These are phyloP conservation scores for Marasmius tenuissimus DNA, from an alignment of 1,284 basidiomycete species.

Conservation along the genomic window DNA sequence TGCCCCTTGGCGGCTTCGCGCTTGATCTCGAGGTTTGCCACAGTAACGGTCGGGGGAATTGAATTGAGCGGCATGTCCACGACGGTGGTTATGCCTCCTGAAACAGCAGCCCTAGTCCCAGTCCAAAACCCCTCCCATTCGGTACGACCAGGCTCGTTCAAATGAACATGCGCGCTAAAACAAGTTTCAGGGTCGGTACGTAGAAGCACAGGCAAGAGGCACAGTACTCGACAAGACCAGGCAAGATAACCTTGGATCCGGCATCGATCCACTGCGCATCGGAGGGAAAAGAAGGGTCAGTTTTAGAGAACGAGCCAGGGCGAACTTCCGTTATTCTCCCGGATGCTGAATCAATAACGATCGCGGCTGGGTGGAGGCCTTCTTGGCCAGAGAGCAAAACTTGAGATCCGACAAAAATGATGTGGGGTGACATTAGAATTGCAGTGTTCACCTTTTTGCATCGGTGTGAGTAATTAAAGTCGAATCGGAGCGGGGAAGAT, in stretches of 20 bases:
- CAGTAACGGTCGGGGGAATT: slow-evolving; percentile 89
- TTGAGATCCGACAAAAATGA: slow-evolving; percentile 46
- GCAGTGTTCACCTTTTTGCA: not conserved
- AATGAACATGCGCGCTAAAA: slow-evolving; percentile 83
- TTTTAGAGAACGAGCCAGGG: slow-evolving; percentile 24
- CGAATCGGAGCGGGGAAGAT: too few relatives aligned
- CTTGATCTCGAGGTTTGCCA: slow-evolving; percentile 72
- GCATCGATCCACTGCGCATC: slow-evolving; percentile 57
- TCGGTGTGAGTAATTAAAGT: not conserved
- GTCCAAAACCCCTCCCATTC: slow-evolving; percentile 95
- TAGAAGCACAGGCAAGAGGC: not conserved
- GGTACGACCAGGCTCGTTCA: slow-evolving; percentile 90
- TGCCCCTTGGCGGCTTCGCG: slow-evolving; percentile 68
- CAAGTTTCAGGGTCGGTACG: not conserved
- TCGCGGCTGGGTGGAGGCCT: slow-evolving; percentile 64
- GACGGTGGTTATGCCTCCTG: slow-evolving; percentile 88
- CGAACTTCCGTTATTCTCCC: slow-evolving; percentile 71
- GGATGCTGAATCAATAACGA: slow-evolving; percentile 59
- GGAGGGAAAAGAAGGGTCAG: slow-evolving; percentile 29
- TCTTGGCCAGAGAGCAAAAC: slow-evolving; percentile 59
- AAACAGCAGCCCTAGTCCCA: slow-evolving; percentile 84
- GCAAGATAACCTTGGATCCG: slow-evolving; percentile 68
- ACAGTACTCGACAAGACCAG: slow-evolving; percentile 79
- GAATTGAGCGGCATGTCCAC: slow-evolving; percentile 97
- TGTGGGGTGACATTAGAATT: slow-evolving; percentile 4